phyloP scores from a whole-genome alignment of 371 early-diverging fungal species.

The Saksenaea oblongispora region DNA sequence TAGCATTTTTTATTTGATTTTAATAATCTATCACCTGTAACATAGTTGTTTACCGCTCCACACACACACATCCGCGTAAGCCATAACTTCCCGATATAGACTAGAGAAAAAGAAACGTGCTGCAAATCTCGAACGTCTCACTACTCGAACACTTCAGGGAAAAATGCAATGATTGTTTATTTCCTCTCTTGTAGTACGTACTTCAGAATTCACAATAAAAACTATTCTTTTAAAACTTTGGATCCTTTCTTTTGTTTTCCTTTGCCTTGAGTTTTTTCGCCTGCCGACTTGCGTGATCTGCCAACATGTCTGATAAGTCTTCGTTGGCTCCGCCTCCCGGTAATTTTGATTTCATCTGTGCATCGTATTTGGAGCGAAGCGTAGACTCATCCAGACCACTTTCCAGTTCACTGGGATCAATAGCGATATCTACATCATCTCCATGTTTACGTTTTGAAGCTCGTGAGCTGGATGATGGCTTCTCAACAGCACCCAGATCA shows the following conservation, averaged over 20 bases:
- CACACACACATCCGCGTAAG: no score
- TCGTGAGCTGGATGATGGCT: constrained; percentile 24
- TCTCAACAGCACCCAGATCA: constrained; percentile 62
- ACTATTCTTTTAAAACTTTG: constrained; percentile 62
- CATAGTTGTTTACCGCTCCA: no score
- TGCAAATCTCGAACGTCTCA: no score
- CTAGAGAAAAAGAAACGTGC: no score
- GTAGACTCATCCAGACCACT: constrained; percentile 70
- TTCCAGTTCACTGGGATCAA: constrained; percentile 79
- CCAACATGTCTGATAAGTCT: constrained; percentile 86
- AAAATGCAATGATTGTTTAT: no score
- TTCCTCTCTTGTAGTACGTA: not conserved
- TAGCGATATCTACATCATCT: constrained; percentile 67
- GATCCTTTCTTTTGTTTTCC: constrained; percentile 67
- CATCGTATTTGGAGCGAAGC: constrained; percentile 74
- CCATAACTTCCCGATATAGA: no score
- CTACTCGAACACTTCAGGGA: no score
- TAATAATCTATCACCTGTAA: no score
- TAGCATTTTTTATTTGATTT: no score
- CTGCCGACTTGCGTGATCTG: constrained; percentile 77
- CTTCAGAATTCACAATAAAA: not conserved
- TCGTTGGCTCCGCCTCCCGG: constrained; percentile 51
- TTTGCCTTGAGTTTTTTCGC: constrained; percentile 70
- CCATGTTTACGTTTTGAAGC: constrained; percentile 56
- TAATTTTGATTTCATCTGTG: constrained; percentile 53